phyloP scores from a whole-genome alignment of 2,329 filamentous ascomycete species.

The Arthroderma sp. region DNA sequence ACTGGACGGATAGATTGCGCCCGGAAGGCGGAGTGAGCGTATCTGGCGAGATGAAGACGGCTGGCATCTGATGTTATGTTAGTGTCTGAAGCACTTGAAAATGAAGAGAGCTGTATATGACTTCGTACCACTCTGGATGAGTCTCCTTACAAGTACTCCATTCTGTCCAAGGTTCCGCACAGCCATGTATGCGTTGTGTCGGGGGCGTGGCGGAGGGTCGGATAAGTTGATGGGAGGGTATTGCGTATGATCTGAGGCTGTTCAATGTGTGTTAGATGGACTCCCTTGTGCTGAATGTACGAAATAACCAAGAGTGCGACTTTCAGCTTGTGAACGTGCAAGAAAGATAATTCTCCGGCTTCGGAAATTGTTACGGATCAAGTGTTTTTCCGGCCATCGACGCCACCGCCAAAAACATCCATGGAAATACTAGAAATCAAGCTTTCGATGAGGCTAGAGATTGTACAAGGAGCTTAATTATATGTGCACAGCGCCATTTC shows the following conservation, averaged over 20 bases:
- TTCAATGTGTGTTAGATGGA: background rate
- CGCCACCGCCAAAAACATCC: background rate
- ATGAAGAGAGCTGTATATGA: background rate
- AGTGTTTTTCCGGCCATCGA: background rate
- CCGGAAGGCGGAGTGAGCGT: background rate
- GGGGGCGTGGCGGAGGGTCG: background rate
- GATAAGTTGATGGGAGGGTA: background rate
- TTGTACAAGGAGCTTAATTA: background rate
- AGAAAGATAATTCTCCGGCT: background rate
- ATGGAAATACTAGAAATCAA: background rate
- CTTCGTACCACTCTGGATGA: background rate
- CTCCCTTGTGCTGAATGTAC: background rate
- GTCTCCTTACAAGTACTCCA: constrained; percentile 3
- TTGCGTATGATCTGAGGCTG: background rate
- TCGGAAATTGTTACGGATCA: background rate
- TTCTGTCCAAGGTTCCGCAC: constrained; percentile 3
- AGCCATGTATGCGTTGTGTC: background rate
- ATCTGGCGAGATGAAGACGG: background rate
- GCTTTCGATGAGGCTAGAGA: background rate
- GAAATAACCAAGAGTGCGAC: background rate
- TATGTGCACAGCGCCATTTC: background rate
- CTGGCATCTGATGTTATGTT: background rate
- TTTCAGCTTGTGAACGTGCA: background rate
- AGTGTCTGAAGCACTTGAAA: background rate
- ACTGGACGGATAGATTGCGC: background rate